Evolutionary conservation across 2,329 filamentous ascomycete species (phyloP).

Genomic region (Gliomastix tumulicola): DNA sequence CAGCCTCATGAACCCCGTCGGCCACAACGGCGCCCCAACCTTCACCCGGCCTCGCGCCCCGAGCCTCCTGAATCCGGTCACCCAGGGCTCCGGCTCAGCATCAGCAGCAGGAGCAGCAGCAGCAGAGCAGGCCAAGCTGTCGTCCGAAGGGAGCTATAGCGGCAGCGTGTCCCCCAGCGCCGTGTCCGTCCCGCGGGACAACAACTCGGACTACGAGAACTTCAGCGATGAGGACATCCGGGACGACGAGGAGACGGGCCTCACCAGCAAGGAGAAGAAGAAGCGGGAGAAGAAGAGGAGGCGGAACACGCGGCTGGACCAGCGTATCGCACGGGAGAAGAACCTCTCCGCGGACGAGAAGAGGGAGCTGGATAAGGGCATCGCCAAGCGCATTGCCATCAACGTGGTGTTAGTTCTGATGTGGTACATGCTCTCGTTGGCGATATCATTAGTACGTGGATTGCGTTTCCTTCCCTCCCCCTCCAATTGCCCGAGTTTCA

Average conservation of each 20-base stretch:
- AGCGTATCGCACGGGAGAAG: constrained; percentile 56
- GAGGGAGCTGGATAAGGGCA: constrained; percentile 66
- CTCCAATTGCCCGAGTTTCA: not conserved
- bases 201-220: constrained; percentile 17
- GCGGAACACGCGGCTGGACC: constrained; percentile 62
- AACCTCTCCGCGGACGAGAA: constrained; percentile 64
- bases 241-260: constrained; percentile 84
- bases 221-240: constrained; percentile 54
- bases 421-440: constrained; percentile 89
- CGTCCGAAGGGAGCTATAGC: constrained; percentile 30
- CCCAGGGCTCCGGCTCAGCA: constrained; percentile 9
- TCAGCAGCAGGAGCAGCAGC: constrained; percentile 20
- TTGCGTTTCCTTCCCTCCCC: not conserved
- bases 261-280: constrained; percentile 67
- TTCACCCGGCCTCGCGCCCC: constrained; percentile 16
- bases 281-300: constrained; percentile 60
- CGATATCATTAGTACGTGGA: constrained; percentile 74
- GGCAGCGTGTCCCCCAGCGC: constrained; percentile 6
- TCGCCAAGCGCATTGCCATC: constrained; percentile 61
- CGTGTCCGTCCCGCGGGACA: constrained; percentile 14
- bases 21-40: constrained; percentile 12
- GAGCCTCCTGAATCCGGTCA: constrained; percentile 7
- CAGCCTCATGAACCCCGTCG: constrained; percentile 39
- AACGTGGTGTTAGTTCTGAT: constrained; percentile 77
- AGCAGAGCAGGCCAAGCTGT: constrained; percentile 36